A percentile compares a stretch with the other conserved stretches of the same genome.
phyloP scores from a whole-genome alignment of 2,329 filamentous ascomycete genomes.

The Ceratocystis diversiconidia region DNA sequence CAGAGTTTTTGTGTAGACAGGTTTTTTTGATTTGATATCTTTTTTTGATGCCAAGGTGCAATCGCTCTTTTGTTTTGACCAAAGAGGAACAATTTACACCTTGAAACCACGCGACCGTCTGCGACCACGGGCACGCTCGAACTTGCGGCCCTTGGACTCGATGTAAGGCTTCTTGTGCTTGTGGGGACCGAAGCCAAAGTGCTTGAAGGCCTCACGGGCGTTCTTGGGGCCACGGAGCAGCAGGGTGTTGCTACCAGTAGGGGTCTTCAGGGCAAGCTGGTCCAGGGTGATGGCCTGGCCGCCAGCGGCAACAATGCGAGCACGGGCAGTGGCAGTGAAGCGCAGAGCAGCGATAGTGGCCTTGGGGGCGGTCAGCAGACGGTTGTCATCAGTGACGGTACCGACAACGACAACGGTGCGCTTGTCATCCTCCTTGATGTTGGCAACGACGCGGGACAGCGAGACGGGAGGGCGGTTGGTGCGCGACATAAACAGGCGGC shows the following conservation, averaged over 20 bases:
- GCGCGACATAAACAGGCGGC: slow-evolving; percentile 95
- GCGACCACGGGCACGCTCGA: slow-evolving; percentile 97
- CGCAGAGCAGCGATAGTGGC: slow-evolving; percentile 83
- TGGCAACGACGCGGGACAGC: slow-evolving; percentile 72
- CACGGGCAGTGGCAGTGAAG: slow-evolving; percentile 92
- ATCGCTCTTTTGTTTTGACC: slow-evolving; percentile 5
- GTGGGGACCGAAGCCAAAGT: slow-evolving; percentile 98
- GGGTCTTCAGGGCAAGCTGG: slow-evolving; percentile 87
- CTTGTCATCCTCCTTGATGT: slow-evolving; percentile 52
- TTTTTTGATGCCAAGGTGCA: slow-evolving; percentile 13
- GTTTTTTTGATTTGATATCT: slow-evolving; percentile 15
- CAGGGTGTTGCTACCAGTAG: slow-evolving; percentile 92
- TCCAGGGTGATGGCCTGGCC: slow-evolving; percentile 93
- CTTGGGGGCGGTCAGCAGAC: slow-evolving; percentile 80
- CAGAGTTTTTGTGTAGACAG: slow-evolving; percentile 2
- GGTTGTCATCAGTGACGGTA: slow-evolving; percentile 96
- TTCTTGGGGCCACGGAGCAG: slow-evolving; percentile 98
- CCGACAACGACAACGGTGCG: slow-evolving; percentile 91
- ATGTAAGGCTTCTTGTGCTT: slow-evolving; percentile 98
- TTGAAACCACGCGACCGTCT: slow-evolving; percentile 99
- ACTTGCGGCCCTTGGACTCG: slow-evolving; percentile 98
- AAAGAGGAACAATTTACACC: slow-evolving; percentile 53
- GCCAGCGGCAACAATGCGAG: slow-evolving; percentile 82
- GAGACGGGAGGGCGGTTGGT: slow-evolving; percentile 96
- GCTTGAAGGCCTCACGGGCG: slow-evolving; percentile 92